Percentiles rank a stretch among this genome's conserved stretches.
Evolutionary conservation across 2,329 filamentous ascomycete genomes (phyloP).

Genomic region (Penicillium sp.): DNA sequence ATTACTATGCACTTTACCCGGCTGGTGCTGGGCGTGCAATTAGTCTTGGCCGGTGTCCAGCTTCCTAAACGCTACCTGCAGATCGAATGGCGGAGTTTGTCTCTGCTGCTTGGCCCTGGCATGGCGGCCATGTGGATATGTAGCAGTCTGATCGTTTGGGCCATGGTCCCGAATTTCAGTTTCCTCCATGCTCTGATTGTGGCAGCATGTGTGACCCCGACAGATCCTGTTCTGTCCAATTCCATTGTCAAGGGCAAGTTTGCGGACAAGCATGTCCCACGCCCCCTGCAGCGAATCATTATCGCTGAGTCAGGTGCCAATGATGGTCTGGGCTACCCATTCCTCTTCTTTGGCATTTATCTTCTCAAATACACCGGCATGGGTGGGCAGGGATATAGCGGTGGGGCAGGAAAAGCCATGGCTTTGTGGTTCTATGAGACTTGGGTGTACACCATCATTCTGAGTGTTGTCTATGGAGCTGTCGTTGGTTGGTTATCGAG

Average conservation of each 20-base stretch:
- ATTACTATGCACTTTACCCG: conserved; percentile 84
- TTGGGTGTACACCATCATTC: conserved; percentile 76
- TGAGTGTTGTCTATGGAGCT: conserved; percentile 76
- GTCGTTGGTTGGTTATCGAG: conserved; percentile 79
- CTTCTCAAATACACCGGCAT: conserved; percentile 72
- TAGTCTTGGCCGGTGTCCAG: conserved; percentile 85
- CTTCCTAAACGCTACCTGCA: conserved; percentile 78
- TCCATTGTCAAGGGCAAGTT: conserved; percentile 93
- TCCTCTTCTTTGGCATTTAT: conserved; percentile 81
- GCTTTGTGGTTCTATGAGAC: conserved; percentile 83
- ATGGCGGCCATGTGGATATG: conserved; percentile 86
- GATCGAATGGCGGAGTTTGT: conserved; percentile 74
- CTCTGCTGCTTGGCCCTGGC: conserved; percentile 74
- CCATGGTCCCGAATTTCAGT: conserved; percentile 66
- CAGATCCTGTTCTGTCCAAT: conserved; percentile 83
- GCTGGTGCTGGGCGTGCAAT: conserved; percentile 84
- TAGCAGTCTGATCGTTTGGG: conserved; percentile 79
- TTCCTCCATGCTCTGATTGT: conserved; percentile 79
- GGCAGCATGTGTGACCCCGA: conserved; percentile 86
- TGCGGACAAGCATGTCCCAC: conserved; percentile 85
- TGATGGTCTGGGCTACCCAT: conserved; percentile 85
- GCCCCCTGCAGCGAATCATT: conserved; percentile 76
- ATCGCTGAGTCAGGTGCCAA: conserved; percentile 84
- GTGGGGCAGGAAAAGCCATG: conserved; percentile 67
- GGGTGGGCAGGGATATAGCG: conserved; percentile 54